These are phyloP conservation scores for Penicillium sp. DNA, from an alignment of 2,329 filamentous ascomycete genomes.

Conservation along the genomic window DNA sequence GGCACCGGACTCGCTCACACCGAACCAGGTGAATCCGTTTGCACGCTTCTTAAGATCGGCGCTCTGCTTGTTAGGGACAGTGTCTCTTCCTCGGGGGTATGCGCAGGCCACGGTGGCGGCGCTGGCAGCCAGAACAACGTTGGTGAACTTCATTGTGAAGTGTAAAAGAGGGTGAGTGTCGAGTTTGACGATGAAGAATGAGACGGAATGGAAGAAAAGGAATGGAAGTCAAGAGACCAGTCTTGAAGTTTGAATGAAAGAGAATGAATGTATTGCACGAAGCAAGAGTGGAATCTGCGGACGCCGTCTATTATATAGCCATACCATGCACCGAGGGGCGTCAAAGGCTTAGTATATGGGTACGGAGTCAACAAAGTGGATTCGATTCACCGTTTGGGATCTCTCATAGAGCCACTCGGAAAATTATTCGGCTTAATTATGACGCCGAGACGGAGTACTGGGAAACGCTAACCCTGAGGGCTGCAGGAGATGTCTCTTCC, in stretches of 20 bases:
- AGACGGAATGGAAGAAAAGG: slow-evolving; percentile 12
- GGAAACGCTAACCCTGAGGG: slow-evolving; percentile 1
- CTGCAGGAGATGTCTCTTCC: slow-evolving; percentile 3
- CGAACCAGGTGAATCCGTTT: slow-evolving; percentile 28
- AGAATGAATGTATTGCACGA: slow-evolving; percentile 13
- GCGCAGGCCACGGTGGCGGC: slow-evolving; percentile 28
- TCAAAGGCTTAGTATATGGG: slow-evolving; percentile 1
- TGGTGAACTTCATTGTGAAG: slow-evolving; percentile 30
- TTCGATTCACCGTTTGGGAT: slow-evolving; percentile 12
- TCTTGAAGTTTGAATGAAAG: slow-evolving; percentile 19
- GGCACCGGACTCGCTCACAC: slow-evolving; percentile 19
- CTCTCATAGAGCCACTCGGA: neutral
- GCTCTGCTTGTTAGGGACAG: slow-evolving; percentile 21
- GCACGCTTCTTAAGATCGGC: slow-evolving; percentile 23
- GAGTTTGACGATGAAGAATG: slow-evolving; percentile 23
- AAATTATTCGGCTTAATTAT: slow-evolving; percentile 1
- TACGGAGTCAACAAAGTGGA: slow-evolving; percentile 10
- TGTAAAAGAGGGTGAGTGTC: slow-evolving; percentile 22
- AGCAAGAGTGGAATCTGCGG: neutral
- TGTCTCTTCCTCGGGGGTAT: slow-evolving; percentile 15
- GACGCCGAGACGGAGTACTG: slow-evolving; percentile 2
- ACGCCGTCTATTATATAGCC: slow-evolving; percentile 10
- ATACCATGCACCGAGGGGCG: neutral
- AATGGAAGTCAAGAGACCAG: slow-evolving; percentile 23
- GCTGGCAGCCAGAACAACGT: slow-evolving; percentile 29